phyloP scores from a whole-genome alignment of 2,329 filamentous ascomycete genomes.

The Whalleya microplaca region DNA sequence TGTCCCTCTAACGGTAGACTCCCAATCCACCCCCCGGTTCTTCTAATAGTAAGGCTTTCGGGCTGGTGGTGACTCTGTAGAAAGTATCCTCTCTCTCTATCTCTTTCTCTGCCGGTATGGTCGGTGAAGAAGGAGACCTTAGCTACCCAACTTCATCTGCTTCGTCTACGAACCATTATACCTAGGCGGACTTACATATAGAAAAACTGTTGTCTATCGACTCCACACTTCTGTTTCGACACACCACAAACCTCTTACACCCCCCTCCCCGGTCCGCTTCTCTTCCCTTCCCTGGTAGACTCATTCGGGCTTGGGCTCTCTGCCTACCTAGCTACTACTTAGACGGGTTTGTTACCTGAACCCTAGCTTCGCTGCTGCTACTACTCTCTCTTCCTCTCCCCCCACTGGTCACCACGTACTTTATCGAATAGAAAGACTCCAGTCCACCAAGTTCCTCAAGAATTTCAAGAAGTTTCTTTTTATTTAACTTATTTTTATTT shows the following conservation, averaged over 20 bases:
- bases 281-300: constrained; percentile 28
- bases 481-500: constrained; percentile 35
- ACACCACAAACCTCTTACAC: constrained; percentile 31
- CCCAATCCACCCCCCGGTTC: not conserved
- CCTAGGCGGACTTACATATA: constrained; percentile 38
- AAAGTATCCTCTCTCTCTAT: constrained; percentile 17
- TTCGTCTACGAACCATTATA: constrained; percentile 36
- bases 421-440: constrained; percentile 28
- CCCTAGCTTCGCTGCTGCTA: constrained; percentile 23
- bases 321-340: constrained; percentile 7
- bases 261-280: constrained; percentile 30
- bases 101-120: not conserved
- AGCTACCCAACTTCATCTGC: constrained; percentile 33
- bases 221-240: constrained; percentile 39
- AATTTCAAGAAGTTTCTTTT: constrained; percentile 27
- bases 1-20: constrained; percentile 14
- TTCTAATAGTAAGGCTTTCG: constrained; percentile 14
- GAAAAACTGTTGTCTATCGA: constrained; percentile 34
- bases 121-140: constrained; percentile 26
- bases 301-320: constrained; percentile 28
- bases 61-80: constrained; percentile 12
- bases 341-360: constrained; percentile 31
- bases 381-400: constrained; percentile 19
- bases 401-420: constrained; percentile 35
- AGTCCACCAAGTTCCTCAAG: constrained; percentile 32